Base-by-base conservation (phyloP, 306 rosid species). In the Psophocarpus tetragonolobus region DNA sequence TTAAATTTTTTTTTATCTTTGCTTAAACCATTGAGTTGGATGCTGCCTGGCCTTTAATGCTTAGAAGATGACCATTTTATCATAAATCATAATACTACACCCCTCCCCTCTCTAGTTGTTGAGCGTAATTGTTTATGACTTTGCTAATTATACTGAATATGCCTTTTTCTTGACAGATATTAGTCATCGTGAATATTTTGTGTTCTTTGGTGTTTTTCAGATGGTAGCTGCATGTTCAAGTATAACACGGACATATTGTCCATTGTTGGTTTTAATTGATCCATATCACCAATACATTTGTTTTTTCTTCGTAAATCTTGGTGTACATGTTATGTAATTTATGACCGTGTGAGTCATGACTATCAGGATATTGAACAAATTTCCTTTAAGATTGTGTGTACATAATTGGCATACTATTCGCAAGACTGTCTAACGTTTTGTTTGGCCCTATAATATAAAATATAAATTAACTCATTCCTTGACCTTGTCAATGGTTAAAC, bases 251-350 rank as follows among this genome's bases (percentile, higher is more conserved):
- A 75, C 69, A 41, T 26, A 51, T 70, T 62, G 24, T 69, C 69
- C 71, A 32, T 45, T 44, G 61, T 18, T 39, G 65, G 39, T 53
- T 68, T 54, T 38, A 45, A 18, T 15, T 54, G 79, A 71, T 71
- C 58, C 77, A 47, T 4, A 73, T 56, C 68, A 69, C 68, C 30
- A 30, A 15, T 65, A 39, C 51, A 41, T 35, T 36, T 39, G 2
- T 39, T 32, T 26, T 69, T 54, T 51, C 58, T 66, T 17, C 6
- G 27, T 29, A 32, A 79, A 78, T 35, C 67, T 11, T 53, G 63
- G 73, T 81, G 83, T 81, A 81, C 78, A 81, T 85, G 74, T 51
- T 63, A 47, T 80, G 84, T 84, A 84, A 61, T 71, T 53, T 67
- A 30, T 64, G 73, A 51, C 24, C 48, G 5, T 58, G 51, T 58